Evolutionary conservation across 306 rosid genomes (phyloP), one percentile per base, ranked within the genome.

Genomic region (Vigna mungo): DNA sequence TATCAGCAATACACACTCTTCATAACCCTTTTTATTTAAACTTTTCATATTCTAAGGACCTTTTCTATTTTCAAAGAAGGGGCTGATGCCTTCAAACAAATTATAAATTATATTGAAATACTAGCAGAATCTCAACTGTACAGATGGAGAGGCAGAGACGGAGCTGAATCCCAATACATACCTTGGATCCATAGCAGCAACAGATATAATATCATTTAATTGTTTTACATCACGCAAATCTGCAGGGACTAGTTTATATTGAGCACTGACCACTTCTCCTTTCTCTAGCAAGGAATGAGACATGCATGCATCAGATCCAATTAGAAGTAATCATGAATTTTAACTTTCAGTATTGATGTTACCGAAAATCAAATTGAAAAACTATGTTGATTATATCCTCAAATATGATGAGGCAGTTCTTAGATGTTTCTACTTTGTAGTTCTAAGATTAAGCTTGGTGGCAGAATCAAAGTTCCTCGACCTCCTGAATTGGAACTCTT

Each of bases 121-220:
- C 23, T 68, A 68, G 49, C 72, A 81, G 14, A 75, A 47, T 59
- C 47, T 81, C 52, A 76, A 52, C 23, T 55, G 68, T 7, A 27
- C 25, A 25, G 36, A 63, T 5, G 30, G 43, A 61, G 7, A 77
- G n/a, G 59, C 18, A 32, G 13, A 61, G 67, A 74, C 56, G 58
- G 44, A 63, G 75, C 27, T 74, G 79, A 78, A 34, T 67, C 51
- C 52, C 69, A 63, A 68, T 47, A 71, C 84, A 86, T 85, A 96
- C 99, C 98, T 86, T 48, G 86, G 90, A 86, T 96, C 96, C 92
- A 96, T 84, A 77, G 71, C 83, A 78, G 99, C 91, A 83, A 87
- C 78, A 68, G 90, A 55, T 79, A 92, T 80, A 75, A 92, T 77
- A 74, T 88, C 88, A 53, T 76, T 80, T 84, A 96, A 88, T 36